Percentiles rank a stretch among this genome's conserved stretches.
phyloP scores from a whole-genome alignment of 768 basidiomycete species.

The Mycena capillaripes region DNA sequence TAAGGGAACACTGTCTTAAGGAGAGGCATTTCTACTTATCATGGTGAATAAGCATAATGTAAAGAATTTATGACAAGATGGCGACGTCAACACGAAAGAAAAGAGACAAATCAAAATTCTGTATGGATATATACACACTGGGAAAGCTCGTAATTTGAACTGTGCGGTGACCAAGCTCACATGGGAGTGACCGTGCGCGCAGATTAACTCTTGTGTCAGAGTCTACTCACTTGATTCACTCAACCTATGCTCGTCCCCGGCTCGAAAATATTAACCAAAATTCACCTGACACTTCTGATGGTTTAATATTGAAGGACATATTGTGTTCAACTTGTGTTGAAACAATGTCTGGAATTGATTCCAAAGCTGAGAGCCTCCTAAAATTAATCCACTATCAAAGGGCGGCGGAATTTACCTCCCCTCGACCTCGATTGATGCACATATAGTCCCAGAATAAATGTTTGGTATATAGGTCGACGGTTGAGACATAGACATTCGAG shows the following conservation, averaged over 20 bases:
- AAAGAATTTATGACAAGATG: too few species aligned
- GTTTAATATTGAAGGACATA: not conserved
- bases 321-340: not conserved
- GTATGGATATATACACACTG: too few species aligned
- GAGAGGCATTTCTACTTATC: too few species aligned
- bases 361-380: not conserved
- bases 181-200: not conserved
- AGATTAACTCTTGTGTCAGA: not conserved
- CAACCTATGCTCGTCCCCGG: not conserved
- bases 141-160: too few species aligned
- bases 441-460: not conserved
- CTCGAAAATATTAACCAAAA: not conserved
- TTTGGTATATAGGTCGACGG: not conserved
- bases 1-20: too few species aligned
- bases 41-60: too few species aligned
- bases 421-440: not conserved
- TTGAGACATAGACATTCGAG: not conserved
- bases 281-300: not conserved
- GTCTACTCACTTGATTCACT: constrained; percentile 1
- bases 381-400: not conserved
- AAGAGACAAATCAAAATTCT: too few species aligned
- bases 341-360: not conserved
- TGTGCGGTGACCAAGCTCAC: not conserved
- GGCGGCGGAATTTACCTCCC: not conserved
- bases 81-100: too few species aligned